phyloP scores from a whole-genome alignment of 23 red algal species.

The Pyropia haitanensis region DNA sequence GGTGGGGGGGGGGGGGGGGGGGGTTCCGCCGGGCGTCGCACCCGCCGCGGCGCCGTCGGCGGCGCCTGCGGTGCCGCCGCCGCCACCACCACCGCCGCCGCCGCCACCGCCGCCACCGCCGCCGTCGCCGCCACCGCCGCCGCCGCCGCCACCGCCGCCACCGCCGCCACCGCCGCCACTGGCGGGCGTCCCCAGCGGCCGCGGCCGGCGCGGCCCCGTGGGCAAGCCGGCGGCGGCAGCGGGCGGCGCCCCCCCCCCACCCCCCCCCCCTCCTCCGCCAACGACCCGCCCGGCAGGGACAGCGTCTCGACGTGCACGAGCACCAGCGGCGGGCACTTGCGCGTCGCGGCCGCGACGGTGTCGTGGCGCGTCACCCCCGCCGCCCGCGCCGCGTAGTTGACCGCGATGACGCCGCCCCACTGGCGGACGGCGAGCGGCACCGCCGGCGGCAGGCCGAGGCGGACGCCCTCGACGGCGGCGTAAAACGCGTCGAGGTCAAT shows the following conservation, averaged over 20 bases:
- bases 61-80: background rate
- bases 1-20: too few relatives aligned
- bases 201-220: too few relatives aligned
- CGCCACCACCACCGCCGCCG: background rate
- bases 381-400: conserved; percentile 84
- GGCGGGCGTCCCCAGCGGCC: too few relatives aligned
- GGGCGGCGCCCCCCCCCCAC: background rate
- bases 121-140: too few relatives aligned
- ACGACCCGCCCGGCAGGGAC: background rate
- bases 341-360: conserved; percentile 16
- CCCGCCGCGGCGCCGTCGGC: background rate
- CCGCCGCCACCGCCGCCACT: too few relatives aligned
- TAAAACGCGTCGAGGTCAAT: conserved; percentile 94
- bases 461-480: conserved; percentile 83
- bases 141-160: too few relatives aligned
- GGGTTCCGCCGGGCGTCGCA: background rate
- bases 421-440: conserved; percentile 75
- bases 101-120: too few relatives aligned
- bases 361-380: conserved; percentile 52
- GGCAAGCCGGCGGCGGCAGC: background rate
- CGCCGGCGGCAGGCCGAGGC: conserved; percentile 39
- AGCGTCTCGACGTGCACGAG: conserved; percentile 94
- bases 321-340: conserved; percentile 16
- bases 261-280: too few relatives aligned
- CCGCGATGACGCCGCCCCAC: conserved; percentile 76